Percentiles rank a stretch among this genome's conserved stretches.
Evolutionary conservation across 306 rosid genomes (phyloP).

Genomic region (Urtica urens): DNA sequence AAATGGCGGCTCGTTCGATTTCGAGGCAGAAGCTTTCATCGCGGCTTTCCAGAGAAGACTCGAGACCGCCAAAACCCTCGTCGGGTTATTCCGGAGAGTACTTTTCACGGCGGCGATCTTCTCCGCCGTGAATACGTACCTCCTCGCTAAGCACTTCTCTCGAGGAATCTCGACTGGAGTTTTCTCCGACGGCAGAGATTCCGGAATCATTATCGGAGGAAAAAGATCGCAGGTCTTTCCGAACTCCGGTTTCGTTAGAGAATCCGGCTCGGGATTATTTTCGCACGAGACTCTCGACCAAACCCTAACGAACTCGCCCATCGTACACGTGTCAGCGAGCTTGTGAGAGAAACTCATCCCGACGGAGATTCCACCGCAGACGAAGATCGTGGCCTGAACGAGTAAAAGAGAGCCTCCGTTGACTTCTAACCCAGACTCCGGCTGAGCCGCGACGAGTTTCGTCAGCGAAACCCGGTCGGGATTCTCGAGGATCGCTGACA

Average conservation of each 20-base stretch:
- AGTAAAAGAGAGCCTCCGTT: not conserved
- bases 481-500: not conserved
- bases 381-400: slow-evolving; percentile 5
- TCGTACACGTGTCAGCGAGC: not conserved
- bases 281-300: slow-evolving; percentile 3
- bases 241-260: not conserved
- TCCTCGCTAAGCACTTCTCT: slow-evolving; percentile 19
- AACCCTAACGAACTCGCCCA: slow-evolving; percentile 3
- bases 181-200: not conserved
- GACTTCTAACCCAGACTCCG: not conserved
- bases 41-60: not conserved
- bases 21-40: not conserved
- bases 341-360: slow-evolving; percentile 13
- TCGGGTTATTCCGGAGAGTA: not conserved
- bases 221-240: slow-evolving; percentile 13
- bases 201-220: slow-evolving; percentile 8
- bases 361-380: slow-evolving; percentile 13
- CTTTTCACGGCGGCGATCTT: not conserved
- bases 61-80: too few species aligned
- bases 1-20: not conserved
- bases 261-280: not conserved
- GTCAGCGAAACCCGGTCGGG: slow-evolving; percentile 1
- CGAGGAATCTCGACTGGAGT: not conserved
- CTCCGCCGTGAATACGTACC: not conserved
- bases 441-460: slow-evolving; percentile 7